These are phyloP conservation scores for Tricholoma sp. DNA, from an alignment of 768 basidiomycete genomes.

Conservation along the genomic window DNA sequence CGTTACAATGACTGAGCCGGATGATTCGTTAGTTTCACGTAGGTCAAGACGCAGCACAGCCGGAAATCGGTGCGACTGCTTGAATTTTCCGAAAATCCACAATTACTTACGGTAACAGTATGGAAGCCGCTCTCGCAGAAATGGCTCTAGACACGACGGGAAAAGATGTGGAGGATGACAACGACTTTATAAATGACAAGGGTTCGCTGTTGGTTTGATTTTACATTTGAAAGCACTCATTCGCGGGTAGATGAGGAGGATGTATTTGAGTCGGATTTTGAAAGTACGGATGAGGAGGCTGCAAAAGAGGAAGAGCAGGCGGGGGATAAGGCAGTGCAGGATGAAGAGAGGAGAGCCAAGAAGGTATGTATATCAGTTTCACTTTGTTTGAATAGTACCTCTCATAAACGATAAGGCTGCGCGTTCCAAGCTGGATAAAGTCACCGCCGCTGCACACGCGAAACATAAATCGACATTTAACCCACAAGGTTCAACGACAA, in stretches of 20 bases:
- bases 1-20: conserved; percentile 20
- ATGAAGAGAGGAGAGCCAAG: conserved; percentile 52
- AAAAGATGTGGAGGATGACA: conserved; percentile 66
- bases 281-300: conserved; percentile 75
- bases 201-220: conserved; percentile 32
- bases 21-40: conserved; percentile 48
- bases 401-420: conserved; percentile 37
- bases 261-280: conserved; percentile 79
- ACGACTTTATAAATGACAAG: conserved; percentile 62
- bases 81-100: background rate
- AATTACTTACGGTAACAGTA: conserved; percentile 35
- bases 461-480: conserved; percentile 66
- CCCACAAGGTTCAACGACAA: conserved; percentile 36
- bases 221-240: conserved; percentile 5
- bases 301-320: conserved; percentile 47
- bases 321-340: conserved; percentile 51
- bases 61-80: conserved; percentile 57
- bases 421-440: conserved; percentile 53
- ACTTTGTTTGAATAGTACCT: background rate
- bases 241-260: conserved; percentile 66
- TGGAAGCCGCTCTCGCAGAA: conserved; percentile 75
- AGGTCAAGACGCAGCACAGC: conserved; percentile 69
- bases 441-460: conserved; percentile 61
- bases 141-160: conserved; percentile 50
- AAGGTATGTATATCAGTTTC: conserved; percentile 32